Base-by-base conservation (phyloP, 768 basidiomycete species). In the Kwoniella mangroviensis region DNA sequence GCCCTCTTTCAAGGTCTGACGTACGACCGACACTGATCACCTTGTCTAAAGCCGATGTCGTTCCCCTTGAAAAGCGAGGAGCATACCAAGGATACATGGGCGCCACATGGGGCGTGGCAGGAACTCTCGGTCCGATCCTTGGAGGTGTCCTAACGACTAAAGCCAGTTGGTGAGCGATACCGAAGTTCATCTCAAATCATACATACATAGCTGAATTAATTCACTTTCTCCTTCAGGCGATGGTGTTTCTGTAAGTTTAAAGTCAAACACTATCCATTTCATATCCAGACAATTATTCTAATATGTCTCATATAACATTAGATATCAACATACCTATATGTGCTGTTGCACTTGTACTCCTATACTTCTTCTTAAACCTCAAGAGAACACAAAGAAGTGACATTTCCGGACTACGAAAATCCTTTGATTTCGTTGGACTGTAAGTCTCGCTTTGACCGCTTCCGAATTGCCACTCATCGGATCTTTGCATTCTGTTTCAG, bases 81-180 rank as follows among this genome's bases (percentile, higher is more conserved):
- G 90, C 91, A 72, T 93, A 89, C 74, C 88, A 88, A 28, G 92
- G 71, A 15, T 79, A 74, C n/a, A 73, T 84, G 61, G 83, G 88
- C n/a, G 90, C 91, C 0, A 91, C 91, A 0, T 94, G 91, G 89
- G 93, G 92, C 4, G 86, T 87, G 63, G 87, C 88, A 15, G 88
- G 89, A 69, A 88, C 91, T 21, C 72, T 91, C 13, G 91, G 93
- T 0, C 93, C 93, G 2, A 85, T 97, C 13, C 82, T 94, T 15
- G 93, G 93, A 67, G 93, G 92, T 68, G 28, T 77, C 3, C 55
- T 78, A 21, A 74, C 70, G 12, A 54, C 52, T 19, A 68, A 71
- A 45, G 45, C 74, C 3, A 70, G 59, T 24, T 77, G 76, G 79
- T 75, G 56, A 70, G 75, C 67, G 34, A 7, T 34, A 34, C 34